These are phyloP conservation scores for Boechera retrofracta DNA, from an alignment of 345 rosid genomes.

Conservation along the genomic window DNA sequence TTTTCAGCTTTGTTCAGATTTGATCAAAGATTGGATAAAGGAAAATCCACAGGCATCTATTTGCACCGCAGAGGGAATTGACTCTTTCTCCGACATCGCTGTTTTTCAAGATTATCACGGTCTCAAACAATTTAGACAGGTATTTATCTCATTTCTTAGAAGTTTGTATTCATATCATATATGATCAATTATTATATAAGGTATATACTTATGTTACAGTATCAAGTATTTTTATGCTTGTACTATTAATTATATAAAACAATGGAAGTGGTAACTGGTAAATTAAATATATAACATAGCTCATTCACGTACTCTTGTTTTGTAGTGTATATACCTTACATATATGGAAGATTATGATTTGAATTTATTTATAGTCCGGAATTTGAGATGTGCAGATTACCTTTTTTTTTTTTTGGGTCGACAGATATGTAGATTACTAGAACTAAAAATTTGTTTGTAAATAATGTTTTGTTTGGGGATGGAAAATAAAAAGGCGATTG, in stretches of 20 bases:
- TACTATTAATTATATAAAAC: neutral
- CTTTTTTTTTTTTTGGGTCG: too few relatives aligned
- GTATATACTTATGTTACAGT: neutral
- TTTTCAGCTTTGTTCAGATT: constrained; percentile 68
- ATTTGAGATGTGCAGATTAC: neutral
- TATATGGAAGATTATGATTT: neutral
- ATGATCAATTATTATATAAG: neutral
- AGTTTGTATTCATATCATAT: neutral
- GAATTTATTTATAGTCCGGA: neutral
- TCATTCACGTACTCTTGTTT: constrained; percentile 10
- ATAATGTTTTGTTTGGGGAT: neutral
- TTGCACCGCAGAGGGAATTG: constrained; percentile 67
- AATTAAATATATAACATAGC: neutral
- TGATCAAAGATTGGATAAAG: constrained; percentile 65
- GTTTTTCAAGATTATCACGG: constrained; percentile 88
- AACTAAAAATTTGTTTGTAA: neutral
- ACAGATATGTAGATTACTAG: neutral
- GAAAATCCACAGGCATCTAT: constrained; percentile 73
- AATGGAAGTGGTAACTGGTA: neutral
- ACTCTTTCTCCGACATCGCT: constrained; percentile 66
- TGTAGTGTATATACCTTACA: neutral
- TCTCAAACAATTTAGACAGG: constrained; percentile 65
- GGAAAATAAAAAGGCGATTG: constrained; percentile 56
- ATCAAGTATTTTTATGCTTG: constrained; percentile 1
- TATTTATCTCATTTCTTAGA: constrained; percentile 28